Evolutionary conservation across 257 asterid genomes (phyloP).

Genomic region (Handroanthus guayacan): DNA sequence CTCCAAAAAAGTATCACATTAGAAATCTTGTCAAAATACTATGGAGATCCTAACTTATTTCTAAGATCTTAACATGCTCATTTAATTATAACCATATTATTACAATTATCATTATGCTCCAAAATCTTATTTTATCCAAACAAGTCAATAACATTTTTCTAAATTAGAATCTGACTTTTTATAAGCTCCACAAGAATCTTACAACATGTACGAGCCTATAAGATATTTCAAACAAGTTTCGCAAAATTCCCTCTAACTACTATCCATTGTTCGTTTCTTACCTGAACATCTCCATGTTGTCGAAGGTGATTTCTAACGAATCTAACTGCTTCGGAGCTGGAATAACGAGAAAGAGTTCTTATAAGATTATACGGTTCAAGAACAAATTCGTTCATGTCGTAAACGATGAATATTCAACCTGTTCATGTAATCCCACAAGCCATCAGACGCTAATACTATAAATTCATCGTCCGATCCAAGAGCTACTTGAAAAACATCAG

Average conservation of each 20-base stretch:
- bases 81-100: too few species aligned
- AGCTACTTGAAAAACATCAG: slow-evolving; percentile 78
- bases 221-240: too few species aligned
- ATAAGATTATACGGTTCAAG: slow-evolving; percentile 11
- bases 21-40: too few species aligned
- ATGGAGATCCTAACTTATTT: too few species aligned
- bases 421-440: slow-evolving; percentile 93
- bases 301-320: slow-evolving; percentile 82
- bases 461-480: slow-evolving; percentile 84
- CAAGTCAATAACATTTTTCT: too few species aligned
- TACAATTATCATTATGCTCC: too few species aligned
- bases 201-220: too few species aligned
- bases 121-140: too few species aligned
- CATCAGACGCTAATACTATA: slow-evolving; percentile 86
- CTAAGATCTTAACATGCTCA: too few species aligned
- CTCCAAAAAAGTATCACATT: too few species aligned
- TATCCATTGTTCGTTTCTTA: slow-evolving; percentile 29
- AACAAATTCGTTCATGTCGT: neutral
- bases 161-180: too few species aligned
- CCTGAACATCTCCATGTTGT: slow-evolving; percentile 89
- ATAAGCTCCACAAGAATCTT: too few species aligned
- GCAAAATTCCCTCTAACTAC: neutral
- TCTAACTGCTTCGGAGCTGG: slow-evolving; percentile 72
- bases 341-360: slow-evolving; percentile 31
- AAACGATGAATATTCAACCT: slow-evolving; percentile 48